Percentiles rank a stretch among this genome's conserved stretches.
Conservation (phyloP, 2,329 filamentous ascomycete genomes). For the Aureobasidium namibiae region DNA sequence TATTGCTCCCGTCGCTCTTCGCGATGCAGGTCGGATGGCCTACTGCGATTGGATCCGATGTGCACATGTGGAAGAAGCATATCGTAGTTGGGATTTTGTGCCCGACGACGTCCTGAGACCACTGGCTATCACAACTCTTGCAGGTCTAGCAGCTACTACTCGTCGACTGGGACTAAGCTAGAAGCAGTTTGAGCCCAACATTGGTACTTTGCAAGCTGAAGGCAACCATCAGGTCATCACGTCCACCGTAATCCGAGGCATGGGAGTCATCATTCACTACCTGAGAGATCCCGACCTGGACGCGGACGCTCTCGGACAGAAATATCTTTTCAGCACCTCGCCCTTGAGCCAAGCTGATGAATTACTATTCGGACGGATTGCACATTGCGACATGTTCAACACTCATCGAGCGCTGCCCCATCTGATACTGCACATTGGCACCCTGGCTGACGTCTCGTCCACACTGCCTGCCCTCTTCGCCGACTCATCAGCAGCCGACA, state of each 20-base stretch:
- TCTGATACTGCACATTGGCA: background rate
- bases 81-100: conserved; percentile 10
- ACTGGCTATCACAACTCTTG: conserved; percentile 7
- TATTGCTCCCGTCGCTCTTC: background rate
- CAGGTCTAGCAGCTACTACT: background rate
- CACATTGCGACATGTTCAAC: conserved; percentile 1
- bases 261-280: conserved; percentile 8
- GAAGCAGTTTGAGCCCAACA: conserved; percentile 11
- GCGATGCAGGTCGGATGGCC: background rate
- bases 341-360: conserved; percentile 1
- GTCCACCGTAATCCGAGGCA: conserved; percentile 8
- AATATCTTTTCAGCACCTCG: background rate
- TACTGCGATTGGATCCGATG: conserved; percentile 1
- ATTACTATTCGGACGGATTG: conserved; percentile 1
- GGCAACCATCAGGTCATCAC: conserved; percentile 11
- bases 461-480: conserved; percentile 7
- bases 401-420: background rate
- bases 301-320: background rate
- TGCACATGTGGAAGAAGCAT: background rate
- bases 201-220: background rate
- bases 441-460: background rate
- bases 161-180: conserved; percentile 1
- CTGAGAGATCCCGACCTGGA: conserved; percentile 3
- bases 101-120: conserved; percentile 4
- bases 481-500: background rate